These are phyloP conservation scores for Pythium sp. DNA, from an alignment of 352 stramenopile genomes.

Conservation along the genomic window DNA sequence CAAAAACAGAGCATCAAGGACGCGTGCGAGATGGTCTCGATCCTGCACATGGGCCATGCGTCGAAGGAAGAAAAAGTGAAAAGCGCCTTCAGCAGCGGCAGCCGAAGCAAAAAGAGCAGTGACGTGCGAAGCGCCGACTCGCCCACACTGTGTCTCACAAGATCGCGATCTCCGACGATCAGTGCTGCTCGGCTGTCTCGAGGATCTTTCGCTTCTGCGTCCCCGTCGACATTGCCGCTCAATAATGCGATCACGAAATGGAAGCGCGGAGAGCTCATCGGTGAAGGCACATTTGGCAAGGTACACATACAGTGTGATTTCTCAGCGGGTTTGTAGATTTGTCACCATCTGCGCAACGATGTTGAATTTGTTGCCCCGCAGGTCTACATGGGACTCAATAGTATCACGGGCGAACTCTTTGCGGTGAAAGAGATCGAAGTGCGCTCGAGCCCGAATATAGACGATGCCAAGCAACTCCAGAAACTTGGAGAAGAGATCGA, in stretches of 20 bases:
- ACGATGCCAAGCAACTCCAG: constrained; percentile 67
- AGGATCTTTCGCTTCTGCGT: not conserved
- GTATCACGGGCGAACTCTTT: constrained; percentile 88
- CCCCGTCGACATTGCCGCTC: constrained; percentile 12
- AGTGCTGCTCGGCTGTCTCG: constrained; percentile 2
- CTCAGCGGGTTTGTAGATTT: not conserved
- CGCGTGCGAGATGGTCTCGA: constrained; percentile 33
- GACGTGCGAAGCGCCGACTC: not conserved
- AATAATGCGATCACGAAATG: constrained; percentile 70
- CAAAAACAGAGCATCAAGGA: constrained; percentile 21
- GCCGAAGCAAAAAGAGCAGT: constrained; percentile 5
- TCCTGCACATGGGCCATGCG: constrained; percentile 29
- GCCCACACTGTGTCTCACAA: constrained; percentile 7
- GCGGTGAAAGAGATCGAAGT: constrained; percentile 90
- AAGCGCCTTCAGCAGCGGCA: constrained; percentile 19
- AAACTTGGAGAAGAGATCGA: constrained; percentile 90
- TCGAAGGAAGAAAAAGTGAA: constrained; percentile 8
- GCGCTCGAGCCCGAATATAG: constrained; percentile 40
- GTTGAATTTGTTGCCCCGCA: constrained; percentile 10
- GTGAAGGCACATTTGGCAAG: constrained; percentile 92
- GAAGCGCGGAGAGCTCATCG: constrained; percentile 93
- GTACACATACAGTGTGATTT: not conserved
- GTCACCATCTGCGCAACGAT: not conserved
- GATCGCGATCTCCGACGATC: constrained; percentile 19
- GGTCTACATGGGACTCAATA: constrained; percentile 95